Evolutionary conservation across 2,329 filamentous ascomycete genomes (phyloP), one percentile per base, ranked within the genome.

Genomic region (Bipolaris victoriae): DNA sequence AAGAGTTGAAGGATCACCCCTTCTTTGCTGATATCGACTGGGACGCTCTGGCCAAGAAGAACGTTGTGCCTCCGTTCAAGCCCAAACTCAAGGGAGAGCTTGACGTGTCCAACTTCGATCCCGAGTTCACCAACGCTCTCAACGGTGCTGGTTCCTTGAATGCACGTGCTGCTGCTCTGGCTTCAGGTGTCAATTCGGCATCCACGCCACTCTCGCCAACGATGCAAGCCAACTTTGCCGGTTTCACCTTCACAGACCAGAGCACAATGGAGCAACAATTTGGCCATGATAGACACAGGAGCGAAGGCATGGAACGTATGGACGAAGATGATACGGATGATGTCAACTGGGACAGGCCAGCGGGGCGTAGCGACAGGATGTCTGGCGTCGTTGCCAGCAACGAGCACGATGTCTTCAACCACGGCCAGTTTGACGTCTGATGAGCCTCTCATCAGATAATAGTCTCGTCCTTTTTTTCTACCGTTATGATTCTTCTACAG

Each of bases 241-340:
- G 95, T 33, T 99, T 99, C 78, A 99, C 95, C 0, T 99, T 96
- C 76, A 95, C 98, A n/a, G 95, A 98, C 69, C 94, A 98, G 79
- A 97, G 91, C 71, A 91, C 91, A 1, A 88, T 99, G 54, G 93
- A 98, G 50, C 91, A 94, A 62, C 89, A 95, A 64, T 92, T 91
- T 55, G 67, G 60, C 20, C 52, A 53, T 16, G 56, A 67, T 58
- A 74, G 69, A 20, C 76, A 78, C 51, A 70, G 76, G n/a, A 70
- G 76, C 26, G 74, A 72, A 53, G 71, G 49, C 15, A 31, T 67
- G 60, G 78, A 77, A 63, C 86, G 76, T 55, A 78, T 78, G 76
- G 77, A 76, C 46, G 77, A 80, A 59, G 76, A 78, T 56, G 72
- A 75, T 26, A 74, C 70, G 51, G 74, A 79, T 52, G 79, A 81